Evolutionary conservation across 257 asterid genomes (phyloP).

Genomic region (Osmanthus fragrans): DNA sequence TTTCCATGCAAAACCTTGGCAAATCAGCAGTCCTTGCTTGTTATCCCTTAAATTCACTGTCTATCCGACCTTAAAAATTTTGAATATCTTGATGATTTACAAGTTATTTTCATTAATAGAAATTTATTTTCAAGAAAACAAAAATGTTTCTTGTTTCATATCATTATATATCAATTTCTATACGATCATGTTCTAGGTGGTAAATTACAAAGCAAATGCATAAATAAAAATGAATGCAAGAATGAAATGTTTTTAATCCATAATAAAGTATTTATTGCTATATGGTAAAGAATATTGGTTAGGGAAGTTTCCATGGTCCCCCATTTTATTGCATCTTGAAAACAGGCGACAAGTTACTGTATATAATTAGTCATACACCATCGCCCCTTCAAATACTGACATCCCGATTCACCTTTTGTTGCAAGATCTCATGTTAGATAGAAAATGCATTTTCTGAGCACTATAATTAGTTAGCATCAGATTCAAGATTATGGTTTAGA

Average conservation of each 20-base stretch:
- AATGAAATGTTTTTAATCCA: neutral
- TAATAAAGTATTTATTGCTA: too few relatives aligned
- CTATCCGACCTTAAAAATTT: constrained; percentile 40
- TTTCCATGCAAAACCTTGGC: constrained; percentile 61
- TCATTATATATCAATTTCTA: too few relatives aligned
- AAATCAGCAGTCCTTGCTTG: constrained; percentile 47
- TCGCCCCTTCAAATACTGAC: too few relatives aligned
- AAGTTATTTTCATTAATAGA: neutral
- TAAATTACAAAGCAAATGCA: neutral
- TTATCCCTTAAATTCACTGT: constrained; percentile 41
- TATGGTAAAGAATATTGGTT: neutral
- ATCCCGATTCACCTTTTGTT: too few relatives aligned
- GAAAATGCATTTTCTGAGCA: neutral
- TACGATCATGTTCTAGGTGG: too few relatives aligned
- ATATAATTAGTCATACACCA: too few relatives aligned
- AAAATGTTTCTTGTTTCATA: neutral
- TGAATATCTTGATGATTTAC: neutral
- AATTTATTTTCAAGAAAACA: neutral
- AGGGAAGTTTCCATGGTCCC: neutral
- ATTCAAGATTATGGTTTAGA: neutral
- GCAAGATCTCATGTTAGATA: too few relatives aligned
- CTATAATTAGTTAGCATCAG: neutral
- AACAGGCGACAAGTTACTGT: neutral
- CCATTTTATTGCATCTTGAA: neutral
- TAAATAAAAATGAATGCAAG: neutral